Percentiles rank a stretch among this genome's conserved stretches.
phyloP scores from a whole-genome alignment of 2,329 filamentous ascomycete species.

The Macroventuria anomochaeta region DNA sequence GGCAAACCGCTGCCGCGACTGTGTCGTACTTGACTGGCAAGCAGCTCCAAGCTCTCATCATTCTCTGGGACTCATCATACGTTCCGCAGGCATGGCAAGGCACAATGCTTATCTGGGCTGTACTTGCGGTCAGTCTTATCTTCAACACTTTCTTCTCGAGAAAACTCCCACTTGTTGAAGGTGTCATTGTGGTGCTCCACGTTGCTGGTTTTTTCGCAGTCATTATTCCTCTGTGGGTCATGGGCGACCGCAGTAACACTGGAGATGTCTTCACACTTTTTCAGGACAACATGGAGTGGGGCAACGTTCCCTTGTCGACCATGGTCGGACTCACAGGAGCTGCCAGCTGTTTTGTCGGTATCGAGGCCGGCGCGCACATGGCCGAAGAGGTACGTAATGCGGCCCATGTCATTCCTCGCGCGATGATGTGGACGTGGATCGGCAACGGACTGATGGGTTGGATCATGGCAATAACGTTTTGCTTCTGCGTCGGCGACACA shows the following conservation, averaged over 20 bases:
- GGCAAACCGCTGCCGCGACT: slow-evolving; percentile 43
- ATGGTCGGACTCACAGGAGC: slow-evolving; percentile 45
- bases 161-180: slow-evolving; percentile 42
- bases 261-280: slow-evolving; percentile 34
- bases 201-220: slow-evolving; percentile 51
- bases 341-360: slow-evolving; percentile 35
- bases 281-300: slow-evolving; percentile 45
- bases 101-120: slow-evolving; percentile 50
- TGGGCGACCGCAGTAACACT: slow-evolving; percentile 26
- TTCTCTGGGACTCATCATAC: slow-evolving; percentile 52
- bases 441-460: slow-evolving; percentile 48
- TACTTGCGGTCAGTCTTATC: slow-evolving; percentile 44
- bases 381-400: slow-evolving; percentile 41
- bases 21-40: slow-evolving; percentile 28
- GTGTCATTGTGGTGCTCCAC: slow-evolving; percentile 38
- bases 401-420: slow-evolving; percentile 36
- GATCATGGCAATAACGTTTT: slow-evolving; percentile 36
- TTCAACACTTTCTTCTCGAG: slow-evolving; percentile 50
- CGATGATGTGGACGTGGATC: slow-evolving; percentile 47
- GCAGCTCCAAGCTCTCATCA: slow-evolving; percentile 45
- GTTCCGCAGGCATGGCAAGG: slow-evolving; percentile 53
- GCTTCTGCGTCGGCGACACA: slow-evolving; percentile 15
- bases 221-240: slow-evolving; percentile 40
- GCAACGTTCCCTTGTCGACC: slow-evolving; percentile 37
- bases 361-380: slow-evolving; percentile 37